These are phyloP conservation scores for Corchorus olitorius DNA, from an alignment of 345 rosid genomes.

Conservation along the genomic window DNA sequence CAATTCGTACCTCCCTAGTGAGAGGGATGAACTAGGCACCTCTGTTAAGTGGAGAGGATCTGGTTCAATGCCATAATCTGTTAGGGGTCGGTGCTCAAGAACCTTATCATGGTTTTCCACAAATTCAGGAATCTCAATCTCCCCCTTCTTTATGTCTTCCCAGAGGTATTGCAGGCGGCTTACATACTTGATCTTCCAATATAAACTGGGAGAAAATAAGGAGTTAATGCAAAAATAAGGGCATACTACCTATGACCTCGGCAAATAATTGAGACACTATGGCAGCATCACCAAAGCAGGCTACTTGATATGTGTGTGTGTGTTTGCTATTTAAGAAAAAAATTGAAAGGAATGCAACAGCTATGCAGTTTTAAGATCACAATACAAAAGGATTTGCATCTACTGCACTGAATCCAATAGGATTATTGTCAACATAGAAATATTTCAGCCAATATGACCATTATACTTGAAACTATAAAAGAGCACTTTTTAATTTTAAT, in stretches of 20 bases:
- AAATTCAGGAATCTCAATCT: conserved; percentile 87
- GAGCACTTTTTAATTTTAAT: too few relatives aligned
- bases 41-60: conserved; percentile 68
- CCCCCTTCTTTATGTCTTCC: conserved; percentile 79
- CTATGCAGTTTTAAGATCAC: neutral
- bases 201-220: conserved; percentile 47
- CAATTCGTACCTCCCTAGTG: conserved; percentile 71
- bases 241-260: conserved; percentile 4
- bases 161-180: conserved; percentile 89
- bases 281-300: neutral
- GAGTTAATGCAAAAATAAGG: conserved; percentile 1
- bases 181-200: conserved; percentile 89
- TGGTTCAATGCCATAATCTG: conserved; percentile 94
- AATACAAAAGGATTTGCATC: conserved; percentile 1
- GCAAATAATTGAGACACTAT: neutral
- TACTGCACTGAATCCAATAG: neutral
- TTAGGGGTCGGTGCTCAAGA: conserved; percentile 87
- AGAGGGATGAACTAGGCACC: conserved; percentile 51
- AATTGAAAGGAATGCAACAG: neutral
- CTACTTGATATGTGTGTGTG: neutral
- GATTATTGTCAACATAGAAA: neutral
- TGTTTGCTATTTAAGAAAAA: neutral
- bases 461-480: neutral
- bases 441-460: neutral
- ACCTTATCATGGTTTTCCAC: conserved; percentile 71